Base-by-base conservation (phyloP, 2,329 filamentous ascomycete genomes). In the Talaromyces funiculosus region DNA sequence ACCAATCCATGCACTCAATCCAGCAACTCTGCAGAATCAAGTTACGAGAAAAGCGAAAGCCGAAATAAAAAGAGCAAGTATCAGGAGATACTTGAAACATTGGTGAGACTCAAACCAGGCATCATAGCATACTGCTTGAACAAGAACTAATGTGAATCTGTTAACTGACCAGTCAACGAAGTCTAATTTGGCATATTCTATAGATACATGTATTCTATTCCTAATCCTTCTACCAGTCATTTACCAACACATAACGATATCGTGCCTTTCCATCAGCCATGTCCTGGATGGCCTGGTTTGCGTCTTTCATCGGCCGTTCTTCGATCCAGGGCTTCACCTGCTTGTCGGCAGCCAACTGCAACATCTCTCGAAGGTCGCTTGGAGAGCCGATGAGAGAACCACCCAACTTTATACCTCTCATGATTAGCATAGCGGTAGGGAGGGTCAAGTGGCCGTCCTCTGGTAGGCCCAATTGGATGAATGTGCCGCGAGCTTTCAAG, bases 401-500 rank as follows among this genome's bases (percentile, higher is more conserved):
- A 12, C 76, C 76, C 18, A 86, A 69, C 67, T 78, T 81, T 35
- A 78, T 65, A 10, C 56, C 49, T 2, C 82, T 85, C n/a, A 69
- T 72, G 53, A 88, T 83, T 57, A 90, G 74, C 1, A 78, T 73
- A 65, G 83, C 83, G 4, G 83, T 81, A 57, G 78, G 80, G 62
- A 88, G 81, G 1, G 74, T 72, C 12, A 84, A 82, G 5, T 70
- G 64, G 4, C 72, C 72, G 58, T 82, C 82, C 63, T 90, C 88
- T 0, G 88, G 87, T 1, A 82, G 80, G 62, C 86, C 87, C 45
- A 90, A 80, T 71, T 89, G 85, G 54, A 88, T 80, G 62, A 89
- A 83, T 12, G 78, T 79, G 12, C 87, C 87, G 53, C 82, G 80
- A 16, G 78, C 77, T 53, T 80, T 77, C 42, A 90, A 76, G 1